phyloP scores from a whole-genome alignment of 768 basidiomycete genomes.

The Lactifluus echinatus region DNA sequence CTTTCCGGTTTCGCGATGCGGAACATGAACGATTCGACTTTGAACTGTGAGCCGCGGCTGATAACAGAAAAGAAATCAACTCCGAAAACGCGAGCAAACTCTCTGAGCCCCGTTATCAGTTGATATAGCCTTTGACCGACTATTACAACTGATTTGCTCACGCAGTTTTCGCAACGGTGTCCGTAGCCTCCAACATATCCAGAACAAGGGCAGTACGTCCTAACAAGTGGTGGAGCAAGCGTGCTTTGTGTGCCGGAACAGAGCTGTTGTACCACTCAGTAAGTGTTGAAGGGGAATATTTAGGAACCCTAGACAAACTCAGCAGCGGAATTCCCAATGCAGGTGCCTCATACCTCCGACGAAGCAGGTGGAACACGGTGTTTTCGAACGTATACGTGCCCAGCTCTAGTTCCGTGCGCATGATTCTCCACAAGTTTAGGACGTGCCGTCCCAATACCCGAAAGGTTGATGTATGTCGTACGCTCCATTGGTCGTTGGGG shows the following conservation, averaged over 20 bases:
- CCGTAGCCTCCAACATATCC: constrained; percentile 72
- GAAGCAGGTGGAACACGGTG: constrained; percentile 73
- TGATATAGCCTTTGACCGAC: neutral
- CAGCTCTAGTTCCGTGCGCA: constrained; percentile 75
- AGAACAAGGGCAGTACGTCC: constrained; percentile 61
- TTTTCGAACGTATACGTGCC: constrained; percentile 85
- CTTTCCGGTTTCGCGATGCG: constrained; percentile 94
- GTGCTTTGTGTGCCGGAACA: constrained; percentile 44
- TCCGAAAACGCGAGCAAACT: constrained; percentile 95
- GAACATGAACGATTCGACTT: constrained; percentile 98
- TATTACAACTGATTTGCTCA: constrained; percentile 31
- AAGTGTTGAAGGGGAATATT: constrained; percentile 8
- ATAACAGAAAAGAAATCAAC: constrained; percentile 96
- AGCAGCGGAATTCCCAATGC: neutral
- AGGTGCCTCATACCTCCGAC: constrained; percentile 46
- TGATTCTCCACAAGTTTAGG: constrained; percentile 86
- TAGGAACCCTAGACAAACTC: constrained; percentile 14
- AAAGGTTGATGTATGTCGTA: constrained; percentile 71
- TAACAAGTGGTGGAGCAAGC: constrained; percentile 54
- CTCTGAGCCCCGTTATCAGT: constrained; percentile 39
- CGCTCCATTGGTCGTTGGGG: constrained; percentile 59
- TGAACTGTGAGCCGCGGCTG: constrained; percentile 94
- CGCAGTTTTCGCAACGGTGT: constrained; percentile 87
- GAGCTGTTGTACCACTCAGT: constrained; percentile 72
- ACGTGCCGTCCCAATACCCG: constrained; percentile 84